phyloP scores from a whole-genome alignment of 805 yeast genomes.

The Lachancea fermentati region DNA sequence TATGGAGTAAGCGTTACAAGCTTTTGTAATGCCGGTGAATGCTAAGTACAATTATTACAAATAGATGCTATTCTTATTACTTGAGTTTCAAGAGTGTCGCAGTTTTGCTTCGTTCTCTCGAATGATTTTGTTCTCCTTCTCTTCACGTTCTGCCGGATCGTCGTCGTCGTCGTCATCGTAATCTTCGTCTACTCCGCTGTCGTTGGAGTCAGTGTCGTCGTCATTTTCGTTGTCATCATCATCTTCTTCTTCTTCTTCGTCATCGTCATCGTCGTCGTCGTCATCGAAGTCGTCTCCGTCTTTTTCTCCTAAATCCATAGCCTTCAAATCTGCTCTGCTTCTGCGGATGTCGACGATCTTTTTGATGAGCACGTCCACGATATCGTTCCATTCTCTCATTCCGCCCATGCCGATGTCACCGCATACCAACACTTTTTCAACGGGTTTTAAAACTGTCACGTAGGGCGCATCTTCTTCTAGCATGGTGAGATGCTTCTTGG shows the following conservation, averaged over 20 bases:
- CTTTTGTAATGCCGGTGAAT: not conserved
- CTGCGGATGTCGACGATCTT: constrained; percentile 30
- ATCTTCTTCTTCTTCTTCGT: constrained; percentile 38
- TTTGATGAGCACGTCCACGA: constrained; percentile 53
- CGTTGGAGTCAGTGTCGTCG: constrained; percentile 10
- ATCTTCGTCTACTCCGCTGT: constrained; percentile 10
- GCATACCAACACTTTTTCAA: constrained; percentile 71
- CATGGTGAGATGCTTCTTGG: constrained; percentile 61
- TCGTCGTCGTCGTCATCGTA: constrained; percentile 7
- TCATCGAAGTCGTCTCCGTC: constrained; percentile 14
- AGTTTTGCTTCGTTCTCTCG: constrained; percentile 2
- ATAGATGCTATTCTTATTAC: not conserved
- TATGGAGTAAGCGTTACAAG: not conserved
- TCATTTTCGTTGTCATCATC: constrained; percentile 36
- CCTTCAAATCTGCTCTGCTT: constrained; percentile 31
- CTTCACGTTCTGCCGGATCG: not conserved
- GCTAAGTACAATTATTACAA: not conserved
- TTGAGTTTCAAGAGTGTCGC: constrained; percentile 8
- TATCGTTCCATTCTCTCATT: constrained; percentile 83
- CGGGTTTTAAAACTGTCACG: constrained; percentile 70
- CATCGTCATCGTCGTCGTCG: constrained; percentile 37
- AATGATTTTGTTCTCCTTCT: not conserved
- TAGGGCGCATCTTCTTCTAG: constrained; percentile 68
- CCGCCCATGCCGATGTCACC: constrained; percentile 93
- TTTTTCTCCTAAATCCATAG: constrained; percentile 24